Conservation (phyloP, 2,329 filamentous ascomycete genomes). For the Ilyonectria sp. region DNA sequence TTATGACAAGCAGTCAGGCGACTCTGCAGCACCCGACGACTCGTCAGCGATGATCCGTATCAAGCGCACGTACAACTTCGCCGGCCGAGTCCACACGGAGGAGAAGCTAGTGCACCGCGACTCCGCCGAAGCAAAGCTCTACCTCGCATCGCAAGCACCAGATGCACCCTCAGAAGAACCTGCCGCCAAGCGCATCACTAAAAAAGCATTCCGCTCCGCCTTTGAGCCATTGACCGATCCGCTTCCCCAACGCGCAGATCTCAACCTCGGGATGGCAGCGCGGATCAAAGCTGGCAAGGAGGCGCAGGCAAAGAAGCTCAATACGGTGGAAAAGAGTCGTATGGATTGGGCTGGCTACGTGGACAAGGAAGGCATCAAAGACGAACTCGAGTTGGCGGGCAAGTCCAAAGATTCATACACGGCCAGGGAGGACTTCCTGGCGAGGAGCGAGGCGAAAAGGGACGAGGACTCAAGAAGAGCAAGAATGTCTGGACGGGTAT, state of each 20-base stretch:
- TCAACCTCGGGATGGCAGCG: constrained; percentile 70
- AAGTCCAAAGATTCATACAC: constrained; percentile 76
- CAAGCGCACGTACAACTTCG: constrained; percentile 82
- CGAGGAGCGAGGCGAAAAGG: constrained; percentile 73
- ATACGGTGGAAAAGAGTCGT: constrained; percentile 79
- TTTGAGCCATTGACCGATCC: constrained; percentile 72
- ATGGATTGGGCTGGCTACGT: constrained; percentile 83
- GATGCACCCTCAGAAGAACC: constrained; percentile 47
- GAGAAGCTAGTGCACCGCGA: constrained; percentile 77
- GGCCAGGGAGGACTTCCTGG: constrained; percentile 75
- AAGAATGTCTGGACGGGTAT: constrained; percentile 60
- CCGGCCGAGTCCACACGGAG: constrained; percentile 79
- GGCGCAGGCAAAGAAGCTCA: constrained; percentile 74
- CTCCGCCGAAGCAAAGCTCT: constrained; percentile 77
- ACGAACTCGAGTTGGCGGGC: constrained; percentile 76
- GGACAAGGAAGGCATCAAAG: constrained; percentile 79
- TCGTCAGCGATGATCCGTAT: constrained; percentile 70
- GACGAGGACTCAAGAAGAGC: constrained; percentile 73
- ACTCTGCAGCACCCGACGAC: constrained; percentile 35
- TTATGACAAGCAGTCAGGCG: constrained; percentile 23
- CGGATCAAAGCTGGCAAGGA: constrained; percentile 64
- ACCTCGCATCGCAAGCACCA: constrained; percentile 67
- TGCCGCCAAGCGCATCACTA: constrained; percentile 62
- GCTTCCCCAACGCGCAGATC: constrained; percentile 64
- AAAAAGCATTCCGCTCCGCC: constrained; percentile 71